phyloP scores from a whole-genome alignment of 2,329 filamentous ascomycete genomes.

The Alternaria conjuncta region DNA sequence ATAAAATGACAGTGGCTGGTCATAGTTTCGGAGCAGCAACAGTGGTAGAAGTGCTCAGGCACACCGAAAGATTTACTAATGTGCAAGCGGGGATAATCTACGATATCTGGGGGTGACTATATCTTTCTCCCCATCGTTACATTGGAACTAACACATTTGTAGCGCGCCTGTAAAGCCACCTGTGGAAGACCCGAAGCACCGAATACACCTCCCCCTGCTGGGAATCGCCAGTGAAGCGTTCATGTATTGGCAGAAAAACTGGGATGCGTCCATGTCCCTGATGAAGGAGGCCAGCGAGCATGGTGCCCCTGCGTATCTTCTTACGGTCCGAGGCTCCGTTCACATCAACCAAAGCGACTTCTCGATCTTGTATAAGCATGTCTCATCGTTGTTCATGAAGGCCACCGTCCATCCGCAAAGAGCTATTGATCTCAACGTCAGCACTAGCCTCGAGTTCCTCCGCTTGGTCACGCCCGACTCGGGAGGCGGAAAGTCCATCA shows the following conservation, averaged over 20 bases:
- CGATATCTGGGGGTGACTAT: constrained; percentile 64
- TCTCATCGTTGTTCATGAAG: constrained; percentile 66
- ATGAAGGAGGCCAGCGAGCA: constrained; percentile 62
- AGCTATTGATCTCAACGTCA: constrained; percentile 69
- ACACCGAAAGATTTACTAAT: constrained; percentile 61
- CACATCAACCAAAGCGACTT: constrained; percentile 73
- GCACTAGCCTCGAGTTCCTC: constrained; percentile 67
- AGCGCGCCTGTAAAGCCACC: constrained; percentile 54
- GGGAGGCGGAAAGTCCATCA: constrained; percentile 50
- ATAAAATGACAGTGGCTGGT: constrained; percentile 67
- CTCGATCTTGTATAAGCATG: constrained; percentile 66
- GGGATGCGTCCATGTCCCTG: constrained; percentile 62
- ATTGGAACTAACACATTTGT: constrained; percentile 27
- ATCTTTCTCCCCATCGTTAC: neutral
- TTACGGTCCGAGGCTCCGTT: constrained; percentile 64
- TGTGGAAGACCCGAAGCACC: constrained; percentile 53
- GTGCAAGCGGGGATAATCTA: constrained; percentile 70
- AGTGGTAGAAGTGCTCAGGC: constrained; percentile 65
- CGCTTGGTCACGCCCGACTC: constrained; percentile 54
- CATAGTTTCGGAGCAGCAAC: constrained; percentile 73
- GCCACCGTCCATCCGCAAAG: constrained; percentile 67
- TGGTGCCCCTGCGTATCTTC: constrained; percentile 54
- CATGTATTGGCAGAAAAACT: constrained; percentile 73
- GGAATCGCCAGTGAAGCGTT: constrained; percentile 72
- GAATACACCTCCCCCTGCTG: constrained; percentile 63